phyloP scores from a whole-genome alignment of 169 alveolate species.

The Theileria sp. region DNA sequence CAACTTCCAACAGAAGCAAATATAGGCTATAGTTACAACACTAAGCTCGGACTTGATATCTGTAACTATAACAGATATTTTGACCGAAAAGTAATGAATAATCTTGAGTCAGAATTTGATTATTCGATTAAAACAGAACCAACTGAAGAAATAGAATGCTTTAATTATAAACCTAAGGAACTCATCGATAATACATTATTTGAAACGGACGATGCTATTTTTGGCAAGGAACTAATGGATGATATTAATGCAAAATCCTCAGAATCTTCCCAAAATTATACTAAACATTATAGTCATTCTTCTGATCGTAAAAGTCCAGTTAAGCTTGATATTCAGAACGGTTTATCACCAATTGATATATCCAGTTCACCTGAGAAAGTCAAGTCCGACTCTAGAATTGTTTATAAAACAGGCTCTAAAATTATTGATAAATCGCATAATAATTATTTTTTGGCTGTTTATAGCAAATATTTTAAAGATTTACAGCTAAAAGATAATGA shows the following conservation, averaged over 20 bases:
- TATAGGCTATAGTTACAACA: not conserved
- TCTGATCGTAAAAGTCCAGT: not conserved
- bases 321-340: not conserved
- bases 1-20: conserved; percentile 21
- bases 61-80: conserved; percentile 35
- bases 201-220: conserved; percentile 45
- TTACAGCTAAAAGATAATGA: not conserved
- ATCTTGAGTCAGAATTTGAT: not conserved
- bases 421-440: not conserved
- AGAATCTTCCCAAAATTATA: not conserved
- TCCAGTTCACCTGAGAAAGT: not conserved
- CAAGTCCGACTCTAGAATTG: not conserved
- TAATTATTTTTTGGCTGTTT: not conserved
- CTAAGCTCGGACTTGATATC: conserved; percentile 2
- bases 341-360: not conserved
- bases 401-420: not conserved
- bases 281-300: not conserved
- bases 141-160: not conserved
- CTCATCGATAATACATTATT: conserved; percentile 45
- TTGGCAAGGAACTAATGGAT: conserved; percentile 30
- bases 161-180: not conserved
- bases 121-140: not conserved
- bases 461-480: not conserved
- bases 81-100: not conserved
- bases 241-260: not conserved